Percentiles rank a stretch among this genome's conserved stretches.
Evolutionary conservation across 2,329 filamentous ascomycete species (phyloP).

Genomic region (Aspergillus spinulosporus): DNA sequence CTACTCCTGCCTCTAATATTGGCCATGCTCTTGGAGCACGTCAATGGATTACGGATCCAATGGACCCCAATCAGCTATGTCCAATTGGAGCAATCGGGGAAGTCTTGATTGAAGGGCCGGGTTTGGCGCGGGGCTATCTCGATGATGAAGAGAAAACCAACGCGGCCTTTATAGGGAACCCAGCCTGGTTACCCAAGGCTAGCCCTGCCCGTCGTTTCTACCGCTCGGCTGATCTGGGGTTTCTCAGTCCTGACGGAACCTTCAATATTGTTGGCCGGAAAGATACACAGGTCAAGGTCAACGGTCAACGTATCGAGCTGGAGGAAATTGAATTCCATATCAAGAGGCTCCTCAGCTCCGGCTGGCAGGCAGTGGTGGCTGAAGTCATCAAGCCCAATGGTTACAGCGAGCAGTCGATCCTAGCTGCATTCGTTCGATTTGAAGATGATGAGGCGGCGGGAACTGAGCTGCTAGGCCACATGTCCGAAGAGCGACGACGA

Average conservation of each 20-base stretch:
- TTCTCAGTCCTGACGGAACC: not conserved
- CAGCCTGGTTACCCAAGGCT: too few relatives aligned
- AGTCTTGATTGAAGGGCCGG: conserved; percentile 37
- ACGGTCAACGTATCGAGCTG: not conserved
- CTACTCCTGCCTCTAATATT: conserved; percentile 1
- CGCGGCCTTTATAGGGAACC: too few relatives aligned
- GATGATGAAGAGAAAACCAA: conserved; percentile 31
- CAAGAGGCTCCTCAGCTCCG: too few relatives aligned
- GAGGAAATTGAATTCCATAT: not conserved
- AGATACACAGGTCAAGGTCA: too few relatives aligned
- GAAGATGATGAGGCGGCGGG: not conserved
- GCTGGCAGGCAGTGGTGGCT: too few relatives aligned
- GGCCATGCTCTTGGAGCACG: conserved; percentile 4
- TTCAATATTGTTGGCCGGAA: not conserved
- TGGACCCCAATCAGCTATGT: conserved; percentile 25
- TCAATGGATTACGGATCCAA: conserved; percentile 32
- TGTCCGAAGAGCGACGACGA: too few relatives aligned
- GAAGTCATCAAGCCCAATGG: too few relatives aligned
- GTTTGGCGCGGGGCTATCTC: conserved; percentile 39
- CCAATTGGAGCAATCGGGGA: conserved; percentile 36
- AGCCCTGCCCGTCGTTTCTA: conserved; percentile 2
- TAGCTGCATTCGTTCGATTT: not conserved
- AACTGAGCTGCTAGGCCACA: not conserved
- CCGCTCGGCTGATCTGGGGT: not conserved
- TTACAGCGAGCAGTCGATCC: not conserved